These are phyloP conservation scores for Epichloe bromicola DNA, from an alignment of 2,329 filamentous ascomycete species.

Conservation along the genomic window DNA sequence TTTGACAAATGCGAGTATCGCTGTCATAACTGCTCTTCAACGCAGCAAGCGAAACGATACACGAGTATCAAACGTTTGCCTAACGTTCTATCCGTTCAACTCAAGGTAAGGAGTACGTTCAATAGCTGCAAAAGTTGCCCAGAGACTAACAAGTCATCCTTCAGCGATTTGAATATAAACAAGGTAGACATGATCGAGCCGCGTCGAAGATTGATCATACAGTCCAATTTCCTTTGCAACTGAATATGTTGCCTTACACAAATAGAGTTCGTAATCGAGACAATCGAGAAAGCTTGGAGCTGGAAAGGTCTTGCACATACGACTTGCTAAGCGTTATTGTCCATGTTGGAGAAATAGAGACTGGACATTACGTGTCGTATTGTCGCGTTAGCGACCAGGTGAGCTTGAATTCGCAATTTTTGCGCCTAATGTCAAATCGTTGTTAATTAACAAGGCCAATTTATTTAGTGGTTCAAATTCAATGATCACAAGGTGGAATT, in stretches of 20 bases:
- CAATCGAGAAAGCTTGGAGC: conserved; percentile 39
- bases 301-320: conserved; percentile 60
- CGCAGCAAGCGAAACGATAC: conserved; percentile 71
- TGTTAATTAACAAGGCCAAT: background rate
- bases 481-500: conserved; percentile 88
- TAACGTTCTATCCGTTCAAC: conserved; percentile 79
- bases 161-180: conserved; percentile 60
- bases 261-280: conserved; percentile 45
- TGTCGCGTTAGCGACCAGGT: conserved; percentile 63
- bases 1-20: conserved; percentile 82
- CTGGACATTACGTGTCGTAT: conserved; percentile 86
- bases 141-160: background rate
- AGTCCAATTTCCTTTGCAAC: conserved; percentile 71
- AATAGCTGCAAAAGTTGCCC: background rate
- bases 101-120: conserved; percentile 50
- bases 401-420: conserved; percentile 2
- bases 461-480: conserved; percentile 74
- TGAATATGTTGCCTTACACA: conserved; percentile 88
- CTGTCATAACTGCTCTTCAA: conserved; percentile 66
- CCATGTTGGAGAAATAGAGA: conserved; percentile 85
- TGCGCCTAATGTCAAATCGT: conserved; percentile 3
- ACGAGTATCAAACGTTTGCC: conserved; percentile 74
- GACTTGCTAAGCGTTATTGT: conserved; percentile 84
- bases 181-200: conserved; percentile 48
- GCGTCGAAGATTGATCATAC: conserved; percentile 81